Base-by-base conservation (phyloP, 352 stramenopile species). In the Phytopythium chamaehyphon region DNA sequence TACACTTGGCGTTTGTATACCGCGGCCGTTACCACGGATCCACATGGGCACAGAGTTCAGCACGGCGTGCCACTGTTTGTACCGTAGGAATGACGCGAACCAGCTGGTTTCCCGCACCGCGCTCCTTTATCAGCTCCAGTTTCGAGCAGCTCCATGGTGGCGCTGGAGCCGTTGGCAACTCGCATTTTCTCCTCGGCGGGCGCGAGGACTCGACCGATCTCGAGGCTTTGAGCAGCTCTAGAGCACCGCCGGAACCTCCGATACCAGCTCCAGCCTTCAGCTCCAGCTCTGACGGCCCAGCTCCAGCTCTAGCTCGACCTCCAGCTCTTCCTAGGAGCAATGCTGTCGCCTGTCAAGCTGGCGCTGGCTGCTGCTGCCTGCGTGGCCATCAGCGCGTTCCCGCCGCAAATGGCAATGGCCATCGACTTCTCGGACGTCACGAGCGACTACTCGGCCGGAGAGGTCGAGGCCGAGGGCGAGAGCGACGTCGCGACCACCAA, bases 71-170 rank as follows among this genome's bases (percentile, higher is more conserved):
- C 28, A 33, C 28, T 33, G 28, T 33, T 33, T 33, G 28, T 33
- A 33, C 28, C 28, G 28, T 33, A 33, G 28, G 28, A 23, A 23
- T 9, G 5, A 8, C 39, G 6, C 11, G 39, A 46, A 59, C 60
- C 60, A 64, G 42, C 55, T 61, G 55, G 16, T 60, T 64, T 64
- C 45, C 38, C 15, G 55, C 60, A 67, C 51, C 49, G 39, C 57
- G 24, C 8, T 18, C 7, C 43, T 23, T 24, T 9, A 19, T 44
- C 39, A 18, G 2, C 39, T 12, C 22, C n/a, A 15, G 19, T 23
- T 23, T 19, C 8, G 12, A 5, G 28, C 28, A 33, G 28, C 28
- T 33, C 28, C 28, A 33, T 33, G 28, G 28, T 10, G 28, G 28
- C 28, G n/a, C n/a, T n/a, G n/a, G n/a, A 5, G 28, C 28, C 28